These are phyloP conservation scores for Starmerella sp. DNA, from an alignment of 805 yeast genomes.

Conservation along the genomic window DNA sequence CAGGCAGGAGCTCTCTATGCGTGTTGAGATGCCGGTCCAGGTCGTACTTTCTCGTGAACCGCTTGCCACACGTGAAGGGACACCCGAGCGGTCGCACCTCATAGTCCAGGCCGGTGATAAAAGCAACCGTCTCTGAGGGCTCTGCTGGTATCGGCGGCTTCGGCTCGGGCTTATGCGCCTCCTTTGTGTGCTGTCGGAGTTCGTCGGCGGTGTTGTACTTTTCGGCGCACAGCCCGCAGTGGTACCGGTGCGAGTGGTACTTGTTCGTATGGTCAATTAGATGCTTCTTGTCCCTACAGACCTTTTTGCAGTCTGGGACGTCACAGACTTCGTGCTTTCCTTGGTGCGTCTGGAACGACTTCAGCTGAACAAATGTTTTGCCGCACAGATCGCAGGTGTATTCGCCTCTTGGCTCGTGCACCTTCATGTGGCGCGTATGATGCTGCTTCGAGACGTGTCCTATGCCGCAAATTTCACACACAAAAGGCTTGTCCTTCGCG, in stretches of 20 bases:
- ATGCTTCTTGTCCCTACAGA: conserved; percentile 52
- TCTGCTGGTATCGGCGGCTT: background rate
- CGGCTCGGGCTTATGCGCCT: conserved; percentile 1
- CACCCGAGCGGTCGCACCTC: conserved; percentile 28
- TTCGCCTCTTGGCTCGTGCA: conserved; percentile 57
- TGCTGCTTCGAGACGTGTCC: conserved; percentile 78
- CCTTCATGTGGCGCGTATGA: conserved; percentile 65
- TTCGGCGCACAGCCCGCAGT: conserved; percentile 24
- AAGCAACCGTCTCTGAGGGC: conserved; percentile 23
- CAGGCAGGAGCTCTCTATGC: background rate
- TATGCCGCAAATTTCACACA: conserved; percentile 65
- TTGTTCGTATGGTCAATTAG: conserved; percentile 55
- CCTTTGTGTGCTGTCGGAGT: conserved; percentile 4
- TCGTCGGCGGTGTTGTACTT: conserved; percentile 13
- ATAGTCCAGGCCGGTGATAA: conserved; percentile 31
- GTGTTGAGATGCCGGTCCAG: conserved; percentile 29
- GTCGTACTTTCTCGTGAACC: conserved; percentile 33
- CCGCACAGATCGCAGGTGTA: conserved; percentile 55
- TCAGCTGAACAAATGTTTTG: conserved; percentile 62
- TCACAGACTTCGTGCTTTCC: conserved; percentile 29
- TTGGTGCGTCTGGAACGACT: conserved; percentile 63
- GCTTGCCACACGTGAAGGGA: conserved; percentile 26
- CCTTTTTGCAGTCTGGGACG: conserved; percentile 43
- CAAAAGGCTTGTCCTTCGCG: conserved; percentile 51
- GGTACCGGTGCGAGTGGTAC: conserved; percentile 40